Evolutionary conservation across 192 early-diverging fungal genomes (phyloP).

Genomic region (Rhizoclosmatium sp.): DNA sequence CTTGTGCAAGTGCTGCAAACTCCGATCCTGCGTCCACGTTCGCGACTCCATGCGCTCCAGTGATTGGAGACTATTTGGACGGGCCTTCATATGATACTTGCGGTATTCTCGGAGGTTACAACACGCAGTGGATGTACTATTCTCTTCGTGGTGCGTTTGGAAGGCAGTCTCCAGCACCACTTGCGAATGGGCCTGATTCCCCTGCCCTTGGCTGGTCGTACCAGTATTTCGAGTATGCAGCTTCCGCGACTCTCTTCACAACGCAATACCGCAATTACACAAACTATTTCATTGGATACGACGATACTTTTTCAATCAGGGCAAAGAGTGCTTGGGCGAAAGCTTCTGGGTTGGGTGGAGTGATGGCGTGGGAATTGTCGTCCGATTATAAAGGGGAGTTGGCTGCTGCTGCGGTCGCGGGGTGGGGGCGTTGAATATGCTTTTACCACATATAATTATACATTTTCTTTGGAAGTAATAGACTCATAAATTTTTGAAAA

Average conservation of each 20-base stretch:
- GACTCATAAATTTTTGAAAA: too few species aligned
- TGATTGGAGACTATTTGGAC: constrained; percentile 12
- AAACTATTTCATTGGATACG: constrained; percentile 74
- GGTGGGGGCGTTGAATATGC: not conserved
- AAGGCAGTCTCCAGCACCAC: not conserved
- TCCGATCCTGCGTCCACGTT: not conserved
- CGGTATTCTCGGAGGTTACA: not conserved
- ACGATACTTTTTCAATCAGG: constrained; percentile 70
- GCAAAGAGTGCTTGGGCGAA: constrained; percentile 66
- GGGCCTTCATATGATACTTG: constrained; percentile 2
- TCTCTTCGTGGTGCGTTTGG: constrained; percentile 51
- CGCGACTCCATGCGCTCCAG: not conserved
- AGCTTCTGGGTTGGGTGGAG: not conserved
- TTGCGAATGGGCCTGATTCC: constrained; percentile 44
- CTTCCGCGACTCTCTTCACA: constrained; percentile 62
- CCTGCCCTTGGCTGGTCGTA: constrained; percentile 62
- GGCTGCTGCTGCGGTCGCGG: not conserved
- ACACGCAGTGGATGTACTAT: constrained; percentile 65
- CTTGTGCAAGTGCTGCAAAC: not conserved
- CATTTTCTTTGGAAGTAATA: too few species aligned
- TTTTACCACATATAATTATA: too few species aligned
- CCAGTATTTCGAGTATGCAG: constrained; percentile 57
- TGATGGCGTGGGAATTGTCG: constrained; percentile 14
- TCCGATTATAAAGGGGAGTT: constrained; percentile 16
- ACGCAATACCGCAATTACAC: constrained; percentile 46